phyloP scores from a whole-genome alignment of 306 rosid species.

The Prunus padus region DNA sequence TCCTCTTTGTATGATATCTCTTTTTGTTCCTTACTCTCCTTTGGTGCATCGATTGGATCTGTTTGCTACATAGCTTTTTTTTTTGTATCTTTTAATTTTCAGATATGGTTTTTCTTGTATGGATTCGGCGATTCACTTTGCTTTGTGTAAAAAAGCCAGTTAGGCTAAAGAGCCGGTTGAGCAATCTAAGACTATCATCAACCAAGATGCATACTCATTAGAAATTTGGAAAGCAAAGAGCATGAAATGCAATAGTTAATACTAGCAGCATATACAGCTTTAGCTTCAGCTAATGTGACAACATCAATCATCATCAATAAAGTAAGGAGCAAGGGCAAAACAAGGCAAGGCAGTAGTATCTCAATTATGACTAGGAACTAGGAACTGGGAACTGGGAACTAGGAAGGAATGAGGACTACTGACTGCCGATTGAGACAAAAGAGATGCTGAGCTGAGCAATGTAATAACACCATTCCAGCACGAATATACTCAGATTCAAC shows the following conservation, averaged over 20 bases:
- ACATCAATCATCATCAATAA: conserved; percentile 2
- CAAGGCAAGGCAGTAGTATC: not conserved
- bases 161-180: no score
- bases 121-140: no score
- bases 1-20: no score
- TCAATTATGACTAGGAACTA: not conserved
- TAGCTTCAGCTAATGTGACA: not conserved
- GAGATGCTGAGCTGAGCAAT: not conserved
- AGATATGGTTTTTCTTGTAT: no score
- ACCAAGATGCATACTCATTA: not conserved
- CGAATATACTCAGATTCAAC: no score
- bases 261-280: not conserved
- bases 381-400: not conserved
- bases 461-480: not conserved
- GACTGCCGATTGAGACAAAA: not conserved
- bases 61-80: no score
- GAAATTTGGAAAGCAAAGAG: not conserved
- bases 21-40: no score
- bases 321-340: not conserved
- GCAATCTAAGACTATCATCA: not conserved
- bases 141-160: no score
- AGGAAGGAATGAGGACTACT: not conserved
- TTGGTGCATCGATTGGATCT: no score
- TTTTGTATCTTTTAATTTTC: no score
- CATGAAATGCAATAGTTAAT: conserved; percentile 1